Conservation (phyloP, 2,329 filamentous ascomycete species). For the Clarireedia monteithiana region DNA sequence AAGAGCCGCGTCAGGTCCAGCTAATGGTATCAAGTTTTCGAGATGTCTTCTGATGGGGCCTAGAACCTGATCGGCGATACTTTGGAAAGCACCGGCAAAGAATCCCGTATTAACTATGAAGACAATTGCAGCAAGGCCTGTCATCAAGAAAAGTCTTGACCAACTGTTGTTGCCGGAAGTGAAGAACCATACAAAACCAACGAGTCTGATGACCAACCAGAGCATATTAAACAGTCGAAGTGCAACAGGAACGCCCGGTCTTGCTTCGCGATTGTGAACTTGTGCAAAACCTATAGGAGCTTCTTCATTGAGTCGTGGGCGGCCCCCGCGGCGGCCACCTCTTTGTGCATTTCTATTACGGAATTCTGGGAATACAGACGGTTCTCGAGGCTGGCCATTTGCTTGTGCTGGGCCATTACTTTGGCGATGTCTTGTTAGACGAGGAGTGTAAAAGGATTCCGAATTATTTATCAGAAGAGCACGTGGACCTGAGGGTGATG, state of each 20-base stretch:
- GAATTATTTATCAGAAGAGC: slow-evolving; percentile 47
- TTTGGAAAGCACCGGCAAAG: slow-evolving; percentile 50
- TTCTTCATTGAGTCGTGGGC: slow-evolving; percentile 11
- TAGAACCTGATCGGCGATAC: slow-evolving; percentile 46
- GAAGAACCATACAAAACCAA: slow-evolving; percentile 58
- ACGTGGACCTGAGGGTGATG: slow-evolving; percentile 51
- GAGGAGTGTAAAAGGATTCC: slow-evolving; percentile 46
- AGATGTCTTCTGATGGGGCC: slow-evolving; percentile 50
- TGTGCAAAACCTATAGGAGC: slow-evolving; percentile 7
- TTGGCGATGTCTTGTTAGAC: slow-evolving; percentile 17
- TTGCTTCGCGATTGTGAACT: slow-evolving; percentile 14
- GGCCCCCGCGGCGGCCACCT: slow-evolving; percentile 13
- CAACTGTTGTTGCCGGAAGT: slow-evolving; percentile 50
- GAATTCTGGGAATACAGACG: slow-evolving; percentile 19
- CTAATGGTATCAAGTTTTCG: slow-evolving; percentile 50
- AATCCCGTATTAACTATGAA: slow-evolving; percentile 54
- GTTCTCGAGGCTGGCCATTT: slow-evolving; percentile 8
- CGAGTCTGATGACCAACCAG: slow-evolving; percentile 52
- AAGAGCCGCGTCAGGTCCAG: slow-evolving; percentile 31
- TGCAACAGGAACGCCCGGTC: slow-evolving; percentile 1
- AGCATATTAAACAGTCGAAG: slow-evolving; percentile 31
- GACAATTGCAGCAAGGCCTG: slow-evolving; percentile 44
- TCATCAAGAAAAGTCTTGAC: slow-evolving; percentile 50
- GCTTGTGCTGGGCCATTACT: neutral
- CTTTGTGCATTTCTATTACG: slow-evolving; percentile 20